These are phyloP conservation scores for Apiotrichum laibachii DNA, from an alignment of 1,284 basidiomycete species.

Conservation along the genomic window DNA sequence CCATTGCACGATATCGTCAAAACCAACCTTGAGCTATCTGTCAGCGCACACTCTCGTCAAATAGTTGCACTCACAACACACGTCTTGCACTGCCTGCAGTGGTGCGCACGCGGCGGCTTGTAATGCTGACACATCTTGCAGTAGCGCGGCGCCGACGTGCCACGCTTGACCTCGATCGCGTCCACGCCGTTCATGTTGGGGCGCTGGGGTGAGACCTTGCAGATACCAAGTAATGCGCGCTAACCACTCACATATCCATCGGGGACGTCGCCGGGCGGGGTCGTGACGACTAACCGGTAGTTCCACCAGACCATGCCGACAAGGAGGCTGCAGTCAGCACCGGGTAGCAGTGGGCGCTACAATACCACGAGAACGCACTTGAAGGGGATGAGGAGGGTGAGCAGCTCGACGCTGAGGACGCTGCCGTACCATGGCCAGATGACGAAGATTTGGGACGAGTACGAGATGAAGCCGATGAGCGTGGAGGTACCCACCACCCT, in stretches of 20 bases:
- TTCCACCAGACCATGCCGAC: constrained; percentile 79
- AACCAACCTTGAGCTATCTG: constrained; percentile 58
- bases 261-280: constrained; percentile 82
- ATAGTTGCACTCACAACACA: constrained; percentile 46
- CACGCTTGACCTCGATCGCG: constrained; percentile 80
- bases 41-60: not conserved
- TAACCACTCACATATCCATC: constrained; percentile 65
- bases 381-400: constrained; percentile 76
- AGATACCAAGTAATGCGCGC: not conserved
- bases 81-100: constrained; percentile 80
- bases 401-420: constrained; percentile 65
- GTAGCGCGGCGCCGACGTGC: constrained; percentile 72
- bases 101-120: constrained; percentile 66
- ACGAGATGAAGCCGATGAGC: constrained; percentile 84
- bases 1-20: constrained; percentile 19
- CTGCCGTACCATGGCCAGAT: constrained; percentile 88
- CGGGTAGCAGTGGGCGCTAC: not conserved
- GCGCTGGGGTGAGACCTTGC: constrained; percentile 54
- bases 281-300: constrained; percentile 74
- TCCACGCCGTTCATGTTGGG: constrained; percentile 67
- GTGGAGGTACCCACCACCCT: constrained; percentile 61
- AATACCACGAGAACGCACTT: constrained; percentile 69
- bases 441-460: constrained; percentile 81
- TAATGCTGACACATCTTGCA: constrained; percentile 67
- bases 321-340: constrained; percentile 58